These are phyloP conservation scores for Pulveroboletus sp. DNA, from an alignment of 768 basidiomycete species.

Conservation along the genomic window DNA sequence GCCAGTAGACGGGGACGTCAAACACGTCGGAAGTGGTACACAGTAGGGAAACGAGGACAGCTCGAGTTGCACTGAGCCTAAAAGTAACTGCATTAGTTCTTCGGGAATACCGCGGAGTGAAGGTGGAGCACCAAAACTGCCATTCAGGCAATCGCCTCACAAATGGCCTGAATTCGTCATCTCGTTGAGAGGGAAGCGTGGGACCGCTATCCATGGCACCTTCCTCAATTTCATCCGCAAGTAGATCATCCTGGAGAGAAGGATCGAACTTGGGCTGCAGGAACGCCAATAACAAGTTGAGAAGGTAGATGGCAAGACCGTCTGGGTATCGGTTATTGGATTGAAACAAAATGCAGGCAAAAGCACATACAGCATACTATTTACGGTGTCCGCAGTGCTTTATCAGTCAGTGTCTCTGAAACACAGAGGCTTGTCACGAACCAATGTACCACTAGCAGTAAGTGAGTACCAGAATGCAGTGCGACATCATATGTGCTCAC, in stretches of 20 bases:
- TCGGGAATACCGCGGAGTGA: neutral
- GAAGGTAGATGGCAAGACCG: constrained; percentile 90
- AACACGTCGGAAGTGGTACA: constrained; percentile 83
- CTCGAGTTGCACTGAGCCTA: constrained; percentile 90
- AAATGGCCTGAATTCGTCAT: constrained; percentile 98
- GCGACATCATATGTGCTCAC: constrained; percentile 43
- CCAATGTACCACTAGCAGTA: constrained; percentile 83
- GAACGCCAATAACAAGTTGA: constrained; percentile 96
- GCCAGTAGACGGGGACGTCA: constrained; percentile 99
- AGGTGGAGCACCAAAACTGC: constrained; percentile 80
- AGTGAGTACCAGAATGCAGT: constrained; percentile 2
- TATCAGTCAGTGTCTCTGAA: constrained; percentile 1
- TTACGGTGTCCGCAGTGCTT: neutral
- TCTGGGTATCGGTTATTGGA: constrained; percentile 41
- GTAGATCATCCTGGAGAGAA: constrained; percentile 87
- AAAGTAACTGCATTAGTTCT: neutral
- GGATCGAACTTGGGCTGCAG: constrained; percentile 98
- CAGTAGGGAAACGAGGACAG: constrained; percentile 75
- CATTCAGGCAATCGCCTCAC: constrained; percentile 94
- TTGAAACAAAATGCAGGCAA: neutral
- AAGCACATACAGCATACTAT: constrained; percentile 66
- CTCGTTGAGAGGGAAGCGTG: constrained; percentile 64
- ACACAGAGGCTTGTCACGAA: constrained; percentile 38
- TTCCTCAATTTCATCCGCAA: constrained; percentile 94
- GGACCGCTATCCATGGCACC: constrained; percentile 64